Percentiles rank a stretch among this genome's conserved stretches.
Evolutionary conservation across 805 yeast species (phyloP).

Genomic region (Saccharomyces paradoxus): DNA sequence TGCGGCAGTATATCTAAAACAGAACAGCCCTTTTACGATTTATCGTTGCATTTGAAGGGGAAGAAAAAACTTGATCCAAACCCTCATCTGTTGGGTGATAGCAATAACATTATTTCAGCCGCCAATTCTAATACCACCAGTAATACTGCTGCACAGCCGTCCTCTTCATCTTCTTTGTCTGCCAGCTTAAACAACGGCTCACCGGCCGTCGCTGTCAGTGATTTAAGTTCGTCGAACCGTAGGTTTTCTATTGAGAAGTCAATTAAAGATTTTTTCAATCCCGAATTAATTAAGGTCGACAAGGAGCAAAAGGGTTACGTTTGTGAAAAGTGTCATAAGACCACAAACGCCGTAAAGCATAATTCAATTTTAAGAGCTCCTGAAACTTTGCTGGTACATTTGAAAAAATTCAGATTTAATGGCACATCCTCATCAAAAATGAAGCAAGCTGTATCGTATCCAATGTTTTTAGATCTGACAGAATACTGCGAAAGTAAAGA

Average conservation of each 20-base stretch:
- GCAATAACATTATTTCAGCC: constrained; percentile 1
- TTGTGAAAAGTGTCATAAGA: constrained; percentile 77
- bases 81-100: constrained; percentile 3
- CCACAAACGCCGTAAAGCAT: constrained; percentile 70
- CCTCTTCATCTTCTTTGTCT: not conserved
- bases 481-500: constrained; percentile 40
- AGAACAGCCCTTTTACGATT: constrained; percentile 87
- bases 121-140: not conserved
- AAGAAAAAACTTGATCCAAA: constrained; percentile 36
- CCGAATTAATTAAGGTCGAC: constrained; percentile 68
- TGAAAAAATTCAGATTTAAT: constrained; percentile 85
- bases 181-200: not conserved
- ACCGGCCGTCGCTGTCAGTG: not conserved
- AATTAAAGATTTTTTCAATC: constrained; percentile 71
- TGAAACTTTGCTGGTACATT: constrained; percentile 76
- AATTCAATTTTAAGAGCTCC: constrained; percentile 75
- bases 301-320: constrained; percentile 70
- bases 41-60: constrained; percentile 68
- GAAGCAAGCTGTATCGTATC: constrained; percentile 77
- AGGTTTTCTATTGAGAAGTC: constrained; percentile 67
- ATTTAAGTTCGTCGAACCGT: constrained; percentile 3
- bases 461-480: constrained; percentile 65
- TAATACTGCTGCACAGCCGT: not conserved
- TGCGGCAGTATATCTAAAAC: constrained; percentile 83
- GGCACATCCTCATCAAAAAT: constrained; percentile 75